phyloP scores from a whole-genome alignment of 208 protist genomes.

The Trypanosoma vivax region DNA sequence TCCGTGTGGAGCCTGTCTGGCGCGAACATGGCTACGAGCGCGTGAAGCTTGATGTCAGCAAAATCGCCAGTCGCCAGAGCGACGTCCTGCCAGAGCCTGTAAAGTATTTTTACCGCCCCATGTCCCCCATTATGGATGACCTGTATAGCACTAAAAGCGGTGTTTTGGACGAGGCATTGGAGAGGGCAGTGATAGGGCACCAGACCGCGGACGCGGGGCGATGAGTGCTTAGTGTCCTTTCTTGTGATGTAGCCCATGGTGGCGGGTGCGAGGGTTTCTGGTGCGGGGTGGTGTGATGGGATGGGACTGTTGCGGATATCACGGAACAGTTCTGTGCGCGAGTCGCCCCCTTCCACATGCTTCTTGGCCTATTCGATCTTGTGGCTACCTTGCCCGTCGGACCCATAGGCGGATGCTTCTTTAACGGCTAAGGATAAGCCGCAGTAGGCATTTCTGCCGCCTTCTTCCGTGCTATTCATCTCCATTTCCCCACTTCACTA shows the following conservation, averaged over 20 bases:
- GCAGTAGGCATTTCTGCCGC: too few species aligned
- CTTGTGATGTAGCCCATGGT: constrained; percentile 26
- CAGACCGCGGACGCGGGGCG: not conserved
- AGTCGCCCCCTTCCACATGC: too few species aligned
- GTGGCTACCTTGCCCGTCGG: too few species aligned
- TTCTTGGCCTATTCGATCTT: too few species aligned
- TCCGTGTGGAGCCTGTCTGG: constrained; percentile 86
- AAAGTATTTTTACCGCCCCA: constrained; percentile 56
- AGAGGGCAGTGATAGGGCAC: constrained; percentile 12
- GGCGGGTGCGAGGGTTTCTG: constrained; percentile 35
- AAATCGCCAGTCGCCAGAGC: constrained; percentile 19
- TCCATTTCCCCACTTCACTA: too few species aligned
- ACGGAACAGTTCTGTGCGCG: too few species aligned
- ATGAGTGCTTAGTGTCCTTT: not conserved
- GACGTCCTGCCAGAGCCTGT: constrained; percentile 61
- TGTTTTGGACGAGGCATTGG: constrained; percentile 19
- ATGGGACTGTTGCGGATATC: too few species aligned
- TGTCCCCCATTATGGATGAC: constrained; percentile 55
- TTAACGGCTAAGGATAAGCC: too few species aligned
- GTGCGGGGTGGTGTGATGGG: too few species aligned
- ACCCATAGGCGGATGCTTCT: too few species aligned
- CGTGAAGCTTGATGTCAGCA: constrained; percentile 32
- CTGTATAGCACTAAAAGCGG: constrained; percentile 35
- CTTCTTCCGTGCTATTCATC: too few species aligned
- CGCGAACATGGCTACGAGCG: constrained; percentile 75